phyloP scores from a whole-genome alignment of 2,329 filamentous ascomycete species.

The Penicillium hesseltinei region DNA sequence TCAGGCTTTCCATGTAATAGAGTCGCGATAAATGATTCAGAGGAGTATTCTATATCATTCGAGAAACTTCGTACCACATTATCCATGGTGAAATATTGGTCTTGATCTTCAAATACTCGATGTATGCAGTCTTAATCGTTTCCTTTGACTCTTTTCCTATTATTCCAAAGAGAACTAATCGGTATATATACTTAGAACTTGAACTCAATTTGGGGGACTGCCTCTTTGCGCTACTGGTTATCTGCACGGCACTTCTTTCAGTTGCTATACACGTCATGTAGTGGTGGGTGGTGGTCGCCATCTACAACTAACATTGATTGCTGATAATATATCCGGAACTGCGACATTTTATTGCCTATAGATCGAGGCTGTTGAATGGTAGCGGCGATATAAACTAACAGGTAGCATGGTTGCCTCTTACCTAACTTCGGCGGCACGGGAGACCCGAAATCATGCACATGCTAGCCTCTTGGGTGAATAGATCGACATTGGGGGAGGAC shows the following conservation, averaged over 20 bases:
- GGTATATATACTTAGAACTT: neutral
- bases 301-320: neutral
- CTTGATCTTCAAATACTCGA: neutral
- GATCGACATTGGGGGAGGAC: neutral
- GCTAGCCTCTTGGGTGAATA: neutral
- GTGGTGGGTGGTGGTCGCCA: neutral
- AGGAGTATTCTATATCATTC: neutral
- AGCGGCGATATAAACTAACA: neutral
- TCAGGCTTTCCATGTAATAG: neutral
- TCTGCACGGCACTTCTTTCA: neutral
- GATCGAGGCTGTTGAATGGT: too few species aligned
- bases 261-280: neutral
- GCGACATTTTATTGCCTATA: neutral
- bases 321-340: neutral
- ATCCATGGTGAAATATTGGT: neutral
- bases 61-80: neutral
- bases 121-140: too few species aligned
- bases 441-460: neutral
- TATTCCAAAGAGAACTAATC: neutral
- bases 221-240: neutral
- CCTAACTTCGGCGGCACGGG: neutral
- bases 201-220: neutral
- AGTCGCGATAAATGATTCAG: neutral
- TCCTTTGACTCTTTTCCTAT: neutral
- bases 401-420: neutral